Base-by-base conservation (phyloP, 2,329 filamentous ascomycete species). In the Cladobotryum protrusum region DNA sequence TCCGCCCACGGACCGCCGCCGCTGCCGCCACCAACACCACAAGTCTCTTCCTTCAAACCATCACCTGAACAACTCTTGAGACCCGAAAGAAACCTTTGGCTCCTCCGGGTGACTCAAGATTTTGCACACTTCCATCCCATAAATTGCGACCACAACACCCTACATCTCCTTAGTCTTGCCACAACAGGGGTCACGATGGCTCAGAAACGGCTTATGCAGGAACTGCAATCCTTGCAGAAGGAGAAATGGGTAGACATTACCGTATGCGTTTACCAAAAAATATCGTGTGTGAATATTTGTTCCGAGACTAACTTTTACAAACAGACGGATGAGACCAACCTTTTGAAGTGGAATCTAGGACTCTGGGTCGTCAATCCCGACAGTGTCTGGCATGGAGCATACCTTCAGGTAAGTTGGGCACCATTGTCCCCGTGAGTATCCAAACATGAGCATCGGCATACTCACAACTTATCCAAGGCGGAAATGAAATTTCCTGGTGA, bases 241-340 rank as follows among this genome's bases (percentile, higher is more conserved):
- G 91, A 96, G 76, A 89, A 89, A 66, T 99, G 92, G 92, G 86
- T 95, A 15, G 82, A 92, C 60, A 89, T 96, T 58, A 87, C 95
- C 66, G 87, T 90, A 69, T 54, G 79, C 62, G 9, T 41, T n/a
- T 15, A 19, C 11, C 36, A 11, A 36, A 17, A 18, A 14, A 3
- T 9, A 20, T 14, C 14, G 17, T n/a, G 12, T 13, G 9, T 6
- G 7, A 11, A 5, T 7, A 24, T 4, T 11, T 33, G n/a, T 20
- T 33, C 43, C 55, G 34, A 45, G 19, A 49, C 48, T 50, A 49
- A 47, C 20, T 5, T 15, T 34, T 29, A 42, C 44, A 11, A 7
- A 13, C 61, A 93, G 81, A 76, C 90, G 34, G 80, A 89, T 56
- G 81, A 90, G 61, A 79, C 84, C n/a, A 89, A 93, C 65, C 82